Conservation (phyloP, 768 basidiomycete species). For the Auricularia sp. region DNA sequence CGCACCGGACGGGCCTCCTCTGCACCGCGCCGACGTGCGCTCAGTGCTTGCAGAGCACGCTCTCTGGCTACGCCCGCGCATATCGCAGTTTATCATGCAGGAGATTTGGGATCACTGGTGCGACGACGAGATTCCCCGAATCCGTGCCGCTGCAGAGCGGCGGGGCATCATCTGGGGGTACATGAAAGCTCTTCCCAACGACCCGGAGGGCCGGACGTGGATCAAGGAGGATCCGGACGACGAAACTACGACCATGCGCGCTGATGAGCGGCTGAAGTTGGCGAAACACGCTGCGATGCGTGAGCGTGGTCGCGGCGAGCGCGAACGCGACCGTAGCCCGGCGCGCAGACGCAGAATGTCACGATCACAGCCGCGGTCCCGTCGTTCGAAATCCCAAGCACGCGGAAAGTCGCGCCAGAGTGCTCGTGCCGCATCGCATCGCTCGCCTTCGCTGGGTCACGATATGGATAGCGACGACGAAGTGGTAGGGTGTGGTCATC, state of each 20-base stretch:
- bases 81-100: neutral
- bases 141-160: neutral
- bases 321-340: neutral
- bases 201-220: neutral
- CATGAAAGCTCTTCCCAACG: neutral
- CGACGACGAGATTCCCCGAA: neutral
- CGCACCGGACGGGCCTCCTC: neutral
- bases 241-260: neutral
- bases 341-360: neutral
- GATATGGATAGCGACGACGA: no score
- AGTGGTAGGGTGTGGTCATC: no score
- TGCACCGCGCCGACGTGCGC: neutral
- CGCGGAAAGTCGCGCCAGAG: no score
- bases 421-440: no score
- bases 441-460: no score
- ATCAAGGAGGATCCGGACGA: neutral
- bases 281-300: neutral
- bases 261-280: neutral
- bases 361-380: neutral
- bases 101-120: neutral
- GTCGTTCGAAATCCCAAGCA: no score
- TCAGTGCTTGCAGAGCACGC: neutral
- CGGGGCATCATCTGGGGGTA: neutral
- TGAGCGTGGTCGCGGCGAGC: neutral
- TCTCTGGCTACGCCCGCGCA: neutral